phyloP scores from a whole-genome alignment of 805 yeast genomes.

The Komagataella kurtzmanii region DNA sequence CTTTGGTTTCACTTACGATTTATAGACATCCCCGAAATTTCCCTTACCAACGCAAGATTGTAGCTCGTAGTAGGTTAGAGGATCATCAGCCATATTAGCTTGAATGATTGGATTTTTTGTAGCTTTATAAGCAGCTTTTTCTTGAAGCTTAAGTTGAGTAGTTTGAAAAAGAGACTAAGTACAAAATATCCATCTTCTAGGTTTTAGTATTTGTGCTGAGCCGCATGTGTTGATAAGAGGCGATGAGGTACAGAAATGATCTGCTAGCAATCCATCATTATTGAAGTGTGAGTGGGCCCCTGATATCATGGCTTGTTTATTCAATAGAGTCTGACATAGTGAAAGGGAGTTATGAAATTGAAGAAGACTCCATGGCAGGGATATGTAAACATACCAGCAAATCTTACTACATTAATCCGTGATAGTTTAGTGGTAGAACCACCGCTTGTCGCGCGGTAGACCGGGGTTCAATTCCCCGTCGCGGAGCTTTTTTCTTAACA shows the following conservation, averaged over 20 bases:
- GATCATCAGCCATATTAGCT: conserved; percentile 3
- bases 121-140: neutral
- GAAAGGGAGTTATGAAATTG: too few relatives aligned
- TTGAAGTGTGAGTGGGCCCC: neutral
- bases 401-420: neutral
- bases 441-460: conserved; percentile 2
- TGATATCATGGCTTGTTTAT: too few relatives aligned
- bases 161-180: neutral
- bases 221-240: neutral
- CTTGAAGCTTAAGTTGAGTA: neutral
- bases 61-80: conserved; percentile 13
- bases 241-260: neutral
- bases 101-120: neutral
- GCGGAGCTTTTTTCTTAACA: neutral
- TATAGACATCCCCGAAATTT: conserved; percentile 78
- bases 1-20: conserved; percentile 24
- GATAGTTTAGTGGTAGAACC: neutral
- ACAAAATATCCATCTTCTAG: neutral
- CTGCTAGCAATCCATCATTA: neutral
- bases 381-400: too few relatives aligned
- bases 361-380: too few relatives aligned
- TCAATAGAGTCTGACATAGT: too few relatives aligned
- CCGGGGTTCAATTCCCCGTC: conserved; percentile 2
- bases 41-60: conserved; percentile 66
- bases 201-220: neutral